phyloP scores from a whole-genome alignment of 108 stramenopile genomes.

The Phaeodactylum tricornutum region DNA sequence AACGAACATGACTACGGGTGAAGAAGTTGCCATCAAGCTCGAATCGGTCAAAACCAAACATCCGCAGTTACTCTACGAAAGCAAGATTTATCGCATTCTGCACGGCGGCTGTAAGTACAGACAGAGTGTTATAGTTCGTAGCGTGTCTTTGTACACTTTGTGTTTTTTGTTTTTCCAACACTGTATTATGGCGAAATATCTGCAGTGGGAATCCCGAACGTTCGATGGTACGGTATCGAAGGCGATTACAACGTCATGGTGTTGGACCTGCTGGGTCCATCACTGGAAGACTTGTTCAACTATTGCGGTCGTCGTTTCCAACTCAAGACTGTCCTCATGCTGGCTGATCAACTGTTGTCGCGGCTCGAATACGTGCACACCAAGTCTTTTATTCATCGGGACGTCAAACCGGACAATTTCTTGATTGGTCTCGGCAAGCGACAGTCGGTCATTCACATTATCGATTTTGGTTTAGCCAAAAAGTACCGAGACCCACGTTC shows the following conservation, averaged over 20 bases:
- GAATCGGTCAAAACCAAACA: constrained; percentile 93
- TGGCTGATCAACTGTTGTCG: constrained; percentile 96
- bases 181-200: no score
- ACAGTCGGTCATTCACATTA: constrained; percentile 96
- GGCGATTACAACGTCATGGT: constrained; percentile 99
- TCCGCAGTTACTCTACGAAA: constrained; percentile 96
- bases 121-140: no score
- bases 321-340: constrained; percentile 94
- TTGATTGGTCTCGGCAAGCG: constrained; percentile 97
- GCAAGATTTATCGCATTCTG: constrained; percentile 98
- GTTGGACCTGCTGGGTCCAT: constrained; percentile 96
- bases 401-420: constrained; percentile 99
- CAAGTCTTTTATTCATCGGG: constrained; percentile 98
- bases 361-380: constrained; percentile 98
- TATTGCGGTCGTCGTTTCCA: constrained; percentile 97
- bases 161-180: no score
- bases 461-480: constrained; percentile 99
- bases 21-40: constrained; percentile 98
- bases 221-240: constrained; percentile 99
- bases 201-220: constrained; percentile 95
- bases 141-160: no score
- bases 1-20: constrained; percentile 94
- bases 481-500: constrained; percentile 98
- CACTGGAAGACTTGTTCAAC: constrained; percentile 98
- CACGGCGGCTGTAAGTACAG: constrained; percentile 97